A percentile compares a stretch with the other conserved stretches of the same genome.
These are phyloP conservation scores for Sporodiniella umbellata DNA, from an alignment of 371 early-diverging fungal genomes.

Conservation along the genomic window DNA sequence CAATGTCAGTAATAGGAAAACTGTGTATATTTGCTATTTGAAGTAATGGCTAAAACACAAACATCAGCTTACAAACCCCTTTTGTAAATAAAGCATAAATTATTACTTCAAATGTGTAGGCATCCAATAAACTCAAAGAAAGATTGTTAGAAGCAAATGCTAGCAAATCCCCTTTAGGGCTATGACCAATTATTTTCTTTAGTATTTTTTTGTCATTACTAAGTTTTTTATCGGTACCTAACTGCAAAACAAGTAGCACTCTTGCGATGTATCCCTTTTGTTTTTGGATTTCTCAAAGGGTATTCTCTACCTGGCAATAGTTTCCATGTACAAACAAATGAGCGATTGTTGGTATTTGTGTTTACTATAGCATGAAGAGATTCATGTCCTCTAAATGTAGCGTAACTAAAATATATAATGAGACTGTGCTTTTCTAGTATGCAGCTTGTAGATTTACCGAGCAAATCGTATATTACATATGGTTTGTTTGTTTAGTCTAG, in stretches of 20 bases:
- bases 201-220: not conserved
- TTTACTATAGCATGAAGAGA: slow-evolving; percentile 41
- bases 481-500: slow-evolving; percentile 47
- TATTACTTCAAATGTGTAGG: slow-evolving; percentile 51
- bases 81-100: too few relatives aligned
- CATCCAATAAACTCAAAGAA: slow-evolving; percentile 54
- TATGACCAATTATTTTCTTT: slow-evolving; percentile 6
- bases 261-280: slow-evolving; percentile 32
- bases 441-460: too few relatives aligned
- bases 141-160: slow-evolving; percentile 62
- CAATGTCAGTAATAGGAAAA: slow-evolving; percentile 58
- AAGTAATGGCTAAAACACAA: slow-evolving; percentile 1
- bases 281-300: slow-evolving; percentile 22
- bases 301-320: slow-evolving; percentile 11
- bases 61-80: too few relatives aligned
- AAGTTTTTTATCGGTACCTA: too few relatives aligned
- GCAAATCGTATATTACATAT: slow-evolving; percentile 47
- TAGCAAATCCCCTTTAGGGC: slow-evolving; percentile 50
- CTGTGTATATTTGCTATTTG: slow-evolving; percentile 25
- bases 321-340: slow-evolving; percentile 37
- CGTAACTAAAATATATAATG: too few relatives aligned
- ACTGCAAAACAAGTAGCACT: slow-evolving; percentile 32
- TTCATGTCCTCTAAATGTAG: not conserved
- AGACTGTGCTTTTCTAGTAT: too few relatives aligned
- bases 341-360: slow-evolving; percentile 22